phyloP scores from a whole-genome alignment of 2,329 filamentous ascomycete genomes.

The Tympanopsis confertula region DNA sequence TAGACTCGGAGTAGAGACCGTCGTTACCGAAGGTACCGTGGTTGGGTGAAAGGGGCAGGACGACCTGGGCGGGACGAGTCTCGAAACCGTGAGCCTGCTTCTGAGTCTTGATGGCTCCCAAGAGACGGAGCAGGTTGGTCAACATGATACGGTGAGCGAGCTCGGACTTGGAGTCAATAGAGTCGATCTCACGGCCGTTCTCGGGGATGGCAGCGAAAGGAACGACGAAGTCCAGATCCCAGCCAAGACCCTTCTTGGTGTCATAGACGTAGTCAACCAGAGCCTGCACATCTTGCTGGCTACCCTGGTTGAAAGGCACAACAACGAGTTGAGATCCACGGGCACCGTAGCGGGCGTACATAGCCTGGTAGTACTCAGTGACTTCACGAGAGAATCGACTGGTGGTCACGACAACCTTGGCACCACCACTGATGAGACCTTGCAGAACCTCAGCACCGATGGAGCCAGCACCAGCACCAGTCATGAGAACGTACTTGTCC shows the following conservation, averaged over 20 bases:
- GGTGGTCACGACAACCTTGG: slow-evolving; percentile 24
- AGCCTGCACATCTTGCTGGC: slow-evolving; percentile 21
- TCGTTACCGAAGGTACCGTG: slow-evolving; percentile 28
- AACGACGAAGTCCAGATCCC: slow-evolving; percentile 24
- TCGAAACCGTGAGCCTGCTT: slow-evolving; percentile 14
- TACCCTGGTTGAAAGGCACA: slow-evolving; percentile 26
- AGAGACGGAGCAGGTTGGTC: slow-evolving; percentile 21
- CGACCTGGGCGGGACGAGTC: slow-evolving; percentile 21
- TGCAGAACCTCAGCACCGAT: slow-evolving; percentile 20
- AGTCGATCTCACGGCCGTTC: slow-evolving; percentile 18
- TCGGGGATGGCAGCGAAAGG: slow-evolving; percentile 29
- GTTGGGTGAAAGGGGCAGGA: slow-evolving; percentile 30
- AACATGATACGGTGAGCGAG: slow-evolving; percentile 26
- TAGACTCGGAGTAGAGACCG: slow-evolving; percentile 30
- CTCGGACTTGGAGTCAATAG: slow-evolving; percentile 18
- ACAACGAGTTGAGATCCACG: slow-evolving; percentile 19
- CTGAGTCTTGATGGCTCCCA: slow-evolving; percentile 18
- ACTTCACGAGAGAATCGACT: slow-evolving; percentile 15
- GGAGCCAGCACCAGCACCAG: slow-evolving; percentile 20
- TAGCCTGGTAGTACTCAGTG: slow-evolving; percentile 17
- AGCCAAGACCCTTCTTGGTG: slow-evolving; percentile 9
- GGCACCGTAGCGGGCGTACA: slow-evolving; percentile 19
- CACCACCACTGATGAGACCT: slow-evolving; percentile 18
- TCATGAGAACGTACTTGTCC: slow-evolving; percentile 19
- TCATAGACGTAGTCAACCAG: slow-evolving; percentile 24